Evolutionary conservation across 108 stramenopile genomes (phyloP), one percentile per base, ranked within the genome.

Genomic region (Skeletonema menzelii): DNA sequence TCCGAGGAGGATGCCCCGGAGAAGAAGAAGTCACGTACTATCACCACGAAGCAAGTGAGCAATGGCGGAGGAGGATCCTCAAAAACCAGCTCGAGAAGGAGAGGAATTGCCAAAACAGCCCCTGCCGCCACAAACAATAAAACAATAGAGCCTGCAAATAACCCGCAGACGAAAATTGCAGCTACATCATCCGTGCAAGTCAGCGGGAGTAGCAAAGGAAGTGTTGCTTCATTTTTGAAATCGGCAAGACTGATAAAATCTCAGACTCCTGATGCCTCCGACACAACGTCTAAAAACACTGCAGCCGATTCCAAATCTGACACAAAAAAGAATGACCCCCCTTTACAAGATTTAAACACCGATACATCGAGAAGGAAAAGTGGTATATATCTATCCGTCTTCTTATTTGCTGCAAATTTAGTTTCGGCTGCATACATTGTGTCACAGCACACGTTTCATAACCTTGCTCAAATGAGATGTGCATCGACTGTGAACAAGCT

Each of bases 21-120:
- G 49, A 53, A 53, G 49, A 53, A 53, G 49, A 53, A 53, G 49
- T 53, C 49, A 24, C 49, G 49, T 22, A 53, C 15, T 5, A 46
- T 2, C 14, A 44, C 19, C 6, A 24, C 49, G 22, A 22, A 53
- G n/a, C 20, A 53, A 53, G 49, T 24, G 7, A 49, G 6, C 49
- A 53, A 53, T 20, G 20, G 20, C 22, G 47, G 47, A 24, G 49
- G 49, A 22, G 22, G 22, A 8, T 22, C 49, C 14, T 53, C 49
- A 20, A n/a, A n/a, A n/a, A 53, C 49, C 7, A 22, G 3, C 8
- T 8, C 19, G 7, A 53, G 15, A 53, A 53, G 2, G 24, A 22
- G 22, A 53, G 49, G 8, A 53, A n/a, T n/a, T n/a, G 49, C 19
- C 8, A 22, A 4, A 22, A 8, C 49, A 22, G 49, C 5, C 8